Conservation (phyloP, 768 basidiomycete genomes). For the Saitozyma podzolica region DNA sequence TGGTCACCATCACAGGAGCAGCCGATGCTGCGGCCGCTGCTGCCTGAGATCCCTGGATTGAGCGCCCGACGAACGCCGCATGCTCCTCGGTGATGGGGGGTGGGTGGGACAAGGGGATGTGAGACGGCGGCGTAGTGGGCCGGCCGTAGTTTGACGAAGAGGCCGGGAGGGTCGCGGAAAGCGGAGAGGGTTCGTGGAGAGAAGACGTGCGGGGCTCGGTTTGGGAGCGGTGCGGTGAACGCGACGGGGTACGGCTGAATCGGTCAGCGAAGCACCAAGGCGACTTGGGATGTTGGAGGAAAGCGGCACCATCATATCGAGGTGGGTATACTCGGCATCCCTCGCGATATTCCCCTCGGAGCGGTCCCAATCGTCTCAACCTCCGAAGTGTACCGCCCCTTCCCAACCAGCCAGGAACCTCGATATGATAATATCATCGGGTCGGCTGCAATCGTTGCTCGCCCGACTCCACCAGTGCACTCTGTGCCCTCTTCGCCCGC, state of each 20-base stretch:
- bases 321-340: no score
- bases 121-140: background rate
- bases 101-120: background rate
- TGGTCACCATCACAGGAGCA: no score
- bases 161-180: slow-evolving; percentile 3
- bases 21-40: background rate
- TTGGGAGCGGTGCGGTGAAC: slow-evolving; percentile 20
- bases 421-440: no score
- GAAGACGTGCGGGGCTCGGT: slow-evolving; percentile 9
- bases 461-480: no score
- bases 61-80: slow-evolving; percentile 6
- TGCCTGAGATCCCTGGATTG: background rate
- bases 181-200: background rate
- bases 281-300: background rate
- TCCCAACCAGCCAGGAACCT: no score
- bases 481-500: no score
- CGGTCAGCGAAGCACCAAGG: background rate
- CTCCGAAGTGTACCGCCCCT: no score
- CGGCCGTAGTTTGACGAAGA: background rate
- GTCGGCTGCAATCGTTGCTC: no score
- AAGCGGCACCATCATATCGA: no score
- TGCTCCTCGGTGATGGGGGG: slow-evolving; percentile 37
- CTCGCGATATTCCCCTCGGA: no score
- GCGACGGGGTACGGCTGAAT: slow-evolving; percentile 17
- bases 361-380: no score